A percentile compares a stretch with the other conserved stretches of the same genome.
Evolutionary conservation across 1,284 basidiomycete genomes (phyloP).

Genomic region (Athelia psychrophila): DNA sequence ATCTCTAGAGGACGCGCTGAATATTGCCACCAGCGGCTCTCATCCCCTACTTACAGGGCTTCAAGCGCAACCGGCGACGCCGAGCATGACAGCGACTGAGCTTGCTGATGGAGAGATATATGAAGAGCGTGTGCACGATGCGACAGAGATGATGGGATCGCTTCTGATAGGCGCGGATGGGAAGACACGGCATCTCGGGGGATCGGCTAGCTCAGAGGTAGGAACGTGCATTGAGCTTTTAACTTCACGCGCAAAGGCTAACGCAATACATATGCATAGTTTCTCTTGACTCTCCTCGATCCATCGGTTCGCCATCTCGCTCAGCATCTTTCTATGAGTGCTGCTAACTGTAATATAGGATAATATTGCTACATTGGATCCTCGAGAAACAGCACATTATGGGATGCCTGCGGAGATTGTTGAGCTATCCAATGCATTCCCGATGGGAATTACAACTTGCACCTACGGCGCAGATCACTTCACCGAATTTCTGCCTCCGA

Average conservation of each 20-base stretch:
- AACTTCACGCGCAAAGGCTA: too few species aligned
- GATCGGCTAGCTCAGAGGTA: conserved; percentile 46
- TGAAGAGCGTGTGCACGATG: conserved; percentile 12
- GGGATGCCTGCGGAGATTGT: conserved; percentile 39
- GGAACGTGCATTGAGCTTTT: conserved; percentile 6
- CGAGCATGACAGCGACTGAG: too few species aligned
- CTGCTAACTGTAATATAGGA: background rate
- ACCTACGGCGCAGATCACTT: conserved; percentile 36
- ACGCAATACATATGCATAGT: conserved; percentile 29
- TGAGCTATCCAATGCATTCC: conserved; percentile 44
- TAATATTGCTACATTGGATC: background rate
- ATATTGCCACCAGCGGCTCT: conserved; percentile 14
- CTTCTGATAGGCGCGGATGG: conserved; percentile 43
- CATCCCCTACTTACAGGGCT: background rate
- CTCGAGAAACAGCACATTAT: conserved; percentile 8
- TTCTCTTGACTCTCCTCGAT: conserved; percentile 40
- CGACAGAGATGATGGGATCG: conserved; percentile 38
- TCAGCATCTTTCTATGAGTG: background rate
- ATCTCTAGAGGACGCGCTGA: conserved; percentile 55
- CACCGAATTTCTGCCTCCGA: conserved; percentile 30
- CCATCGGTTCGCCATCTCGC: conserved; percentile 24
- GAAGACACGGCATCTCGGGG: conserved; percentile 45
- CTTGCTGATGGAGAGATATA: conserved; percentile 14
- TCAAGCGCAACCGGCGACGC: conserved; percentile 8
- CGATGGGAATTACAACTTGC: conserved; percentile 40